phyloP scores from a whole-genome alignment of 2,329 filamentous ascomycete genomes.

The Colletotrichum sp. region DNA sequence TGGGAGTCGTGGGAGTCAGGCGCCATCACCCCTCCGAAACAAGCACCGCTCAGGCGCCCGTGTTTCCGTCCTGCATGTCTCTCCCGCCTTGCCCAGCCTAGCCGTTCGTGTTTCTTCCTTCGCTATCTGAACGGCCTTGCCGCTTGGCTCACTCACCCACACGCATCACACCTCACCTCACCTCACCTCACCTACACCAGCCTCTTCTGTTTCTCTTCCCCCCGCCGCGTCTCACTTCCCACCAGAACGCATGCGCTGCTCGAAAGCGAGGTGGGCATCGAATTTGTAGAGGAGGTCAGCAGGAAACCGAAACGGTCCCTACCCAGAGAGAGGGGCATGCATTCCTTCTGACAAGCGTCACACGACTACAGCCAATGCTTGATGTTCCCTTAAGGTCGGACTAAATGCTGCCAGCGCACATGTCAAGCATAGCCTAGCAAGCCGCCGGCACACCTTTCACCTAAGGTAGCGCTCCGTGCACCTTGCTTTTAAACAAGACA shows the following conservation, averaged over 20 bases:
- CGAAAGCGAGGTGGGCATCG: neutral
- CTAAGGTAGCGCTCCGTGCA: constrained; percentile 16
- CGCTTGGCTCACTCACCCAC: neutral
- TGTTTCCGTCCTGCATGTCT: constrained; percentile 16
- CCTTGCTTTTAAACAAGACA: constrained; percentile 1
- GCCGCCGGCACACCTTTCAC: constrained; percentile 6
- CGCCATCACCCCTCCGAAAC: constrained; percentile 16
- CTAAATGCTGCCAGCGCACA: constrained; percentile 8
- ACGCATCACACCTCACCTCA: neutral
- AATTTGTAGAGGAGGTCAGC: constrained; percentile 9
- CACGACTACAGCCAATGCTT: constrained; percentile 6
- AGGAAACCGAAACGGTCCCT: neutral
- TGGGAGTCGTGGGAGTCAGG: constrained; percentile 2
- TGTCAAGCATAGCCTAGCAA: constrained; percentile 18
- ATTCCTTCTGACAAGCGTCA: constrained; percentile 15
- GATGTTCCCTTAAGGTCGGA: constrained; percentile 1
- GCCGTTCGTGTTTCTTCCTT: constrained; percentile 4
- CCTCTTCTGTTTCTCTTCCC: neutral
- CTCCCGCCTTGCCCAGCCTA: neutral
- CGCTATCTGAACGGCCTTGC: neutral
- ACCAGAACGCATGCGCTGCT: neutral
- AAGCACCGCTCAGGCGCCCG: constrained; percentile 12
- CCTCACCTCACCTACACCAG: neutral
- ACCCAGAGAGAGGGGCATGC: neutral
- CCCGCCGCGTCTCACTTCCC: neutral